phyloP scores from a whole-genome alignment of 805 yeast species.

The Candida ovalis region DNA sequence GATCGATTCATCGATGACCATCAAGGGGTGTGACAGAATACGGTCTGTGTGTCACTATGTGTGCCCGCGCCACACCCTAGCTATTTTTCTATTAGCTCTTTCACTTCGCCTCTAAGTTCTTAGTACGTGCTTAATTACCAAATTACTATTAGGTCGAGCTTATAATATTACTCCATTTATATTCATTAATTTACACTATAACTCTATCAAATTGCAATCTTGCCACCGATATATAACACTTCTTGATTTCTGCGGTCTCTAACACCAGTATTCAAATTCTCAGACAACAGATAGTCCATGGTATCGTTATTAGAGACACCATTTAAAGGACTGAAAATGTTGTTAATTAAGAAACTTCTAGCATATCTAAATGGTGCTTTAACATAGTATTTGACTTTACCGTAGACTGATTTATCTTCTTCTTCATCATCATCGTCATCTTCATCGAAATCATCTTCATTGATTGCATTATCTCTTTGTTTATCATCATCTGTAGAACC shows the following conservation, averaged over 20 bases:
- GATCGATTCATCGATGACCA: too few relatives aligned
- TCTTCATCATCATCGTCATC: constrained; percentile 4
- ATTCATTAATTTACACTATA: too few relatives aligned
- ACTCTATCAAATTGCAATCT: constrained; percentile 8
- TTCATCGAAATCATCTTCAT: constrained; percentile 1
- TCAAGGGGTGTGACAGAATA: too few relatives aligned
- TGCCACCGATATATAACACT: constrained; percentile 21
- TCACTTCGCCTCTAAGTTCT: too few relatives aligned
- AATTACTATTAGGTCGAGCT: too few relatives aligned
- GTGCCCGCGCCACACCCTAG: too few relatives aligned
- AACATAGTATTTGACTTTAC: not conserved
- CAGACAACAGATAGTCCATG: constrained; percentile 18
- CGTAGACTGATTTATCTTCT: not conserved
- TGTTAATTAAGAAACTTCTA: constrained; percentile 12
- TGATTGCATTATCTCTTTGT: not conserved
- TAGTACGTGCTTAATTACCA: too few relatives aligned
- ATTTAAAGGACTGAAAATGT: constrained; percentile 17
- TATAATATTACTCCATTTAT: too few relatives aligned
- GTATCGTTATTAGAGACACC: constrained; percentile 16
- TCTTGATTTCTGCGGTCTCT: constrained; percentile 15
- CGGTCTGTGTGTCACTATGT: too few relatives aligned
- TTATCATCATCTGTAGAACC: constrained; percentile 4
- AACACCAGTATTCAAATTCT: constrained; percentile 4
- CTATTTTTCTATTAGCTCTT: too few relatives aligned
- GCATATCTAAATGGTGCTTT: constrained; percentile 4